Evolutionary conservation across 2,329 filamentous ascomycete species (phyloP), one percentile per base, ranked within the genome.

Genomic region (Hypoxylon sp.): DNA sequence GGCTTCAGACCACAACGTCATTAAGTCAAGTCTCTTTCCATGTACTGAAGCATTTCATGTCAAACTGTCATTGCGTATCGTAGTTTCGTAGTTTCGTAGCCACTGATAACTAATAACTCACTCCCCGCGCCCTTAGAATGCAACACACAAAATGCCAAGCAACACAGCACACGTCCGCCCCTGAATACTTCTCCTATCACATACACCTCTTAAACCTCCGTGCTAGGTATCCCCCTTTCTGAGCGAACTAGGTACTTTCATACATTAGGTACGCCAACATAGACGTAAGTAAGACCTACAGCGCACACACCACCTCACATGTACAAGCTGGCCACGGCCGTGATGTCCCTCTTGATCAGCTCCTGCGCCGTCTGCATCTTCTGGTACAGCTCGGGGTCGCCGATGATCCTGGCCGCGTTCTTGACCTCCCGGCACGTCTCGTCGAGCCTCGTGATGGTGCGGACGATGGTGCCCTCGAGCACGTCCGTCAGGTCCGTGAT

Each of bases 311-410:
- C 20, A 8, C 17, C 20, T 38, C 61, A 96, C 89, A 96, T 93
- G 72, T 96, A 96, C 70, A 96, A 76, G 73, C 88, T 92, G 11
- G 92, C 92, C 33, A 93, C 91, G 15, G 93, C 93, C 18, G 92
- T 96, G 50, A 97, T 95, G 74, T 97, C 95, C 70, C 95, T 81
- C 83, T 97, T 96, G 73, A 99, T 99, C 83, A 97, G 84, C 81
- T 99, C 95, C 83, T 98, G 94, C 66, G 94, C 96, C 62, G 88
- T 88, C 78, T 96, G 89, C 94, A 99, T 99, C 84, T 99, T 99
- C 66, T 88, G 86, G 74, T 96, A 97, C 66, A 99, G 78, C 53
- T 89, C 89, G 3, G 95, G 95, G 73, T 99, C 95, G 20, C 95
- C 95, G 66, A 99, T 93, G 65, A 99, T 91, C 65, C 95, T 84